Conservation (phyloP, 768 basidiomycete genomes). For the Mycena olivaceomarginata region DNA sequence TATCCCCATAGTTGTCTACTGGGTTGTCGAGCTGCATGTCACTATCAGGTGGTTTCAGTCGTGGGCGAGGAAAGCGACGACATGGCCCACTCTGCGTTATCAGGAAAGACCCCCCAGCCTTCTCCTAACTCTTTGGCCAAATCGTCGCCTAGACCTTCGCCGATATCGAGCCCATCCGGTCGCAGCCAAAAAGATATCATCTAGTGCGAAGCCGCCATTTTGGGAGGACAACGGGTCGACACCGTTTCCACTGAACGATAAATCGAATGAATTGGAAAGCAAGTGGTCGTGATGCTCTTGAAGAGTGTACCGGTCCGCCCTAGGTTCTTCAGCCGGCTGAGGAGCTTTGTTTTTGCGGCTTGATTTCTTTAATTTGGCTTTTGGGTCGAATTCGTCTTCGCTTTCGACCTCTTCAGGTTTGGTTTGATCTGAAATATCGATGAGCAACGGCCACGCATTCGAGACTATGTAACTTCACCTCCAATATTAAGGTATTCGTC, state of each 20-base stretch:
- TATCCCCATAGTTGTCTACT: slow-evolving; percentile 44
- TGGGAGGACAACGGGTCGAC: slow-evolving; percentile 75
- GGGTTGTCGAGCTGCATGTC: slow-evolving; percentile 37
- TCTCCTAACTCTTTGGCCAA: slow-evolving; percentile 85
- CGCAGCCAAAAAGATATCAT: slow-evolving; percentile 71
- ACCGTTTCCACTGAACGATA: slow-evolving; percentile 69
- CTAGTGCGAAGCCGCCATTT: slow-evolving; percentile 67
- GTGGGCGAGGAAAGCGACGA: neutral
- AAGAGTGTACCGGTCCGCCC: slow-evolving; percentile 79
- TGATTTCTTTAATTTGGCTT: slow-evolving; percentile 52
- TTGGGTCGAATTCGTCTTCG: slow-evolving; percentile 74
- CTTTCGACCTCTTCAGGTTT: slow-evolving; percentile 53
- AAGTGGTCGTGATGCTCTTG: slow-evolving; percentile 82
- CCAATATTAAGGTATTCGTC: slow-evolving; percentile 74
- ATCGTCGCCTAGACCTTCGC: slow-evolving; percentile 82
- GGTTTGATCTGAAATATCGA: slow-evolving; percentile 15
- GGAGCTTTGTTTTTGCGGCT: slow-evolving; percentile 51
- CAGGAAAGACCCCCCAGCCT: slow-evolving; percentile 72
- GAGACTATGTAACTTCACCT: slow-evolving; percentile 52
- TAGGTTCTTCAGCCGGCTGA: slow-evolving; percentile 62
- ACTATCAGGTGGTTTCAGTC: slow-evolving; percentile 19
- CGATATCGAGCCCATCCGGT: slow-evolving; percentile 76
- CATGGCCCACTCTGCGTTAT: slow-evolving; percentile 42
- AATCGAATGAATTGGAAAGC: slow-evolving; percentile 79
- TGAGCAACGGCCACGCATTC: neutral